Evolutionary conservation across 2,329 filamentous ascomycete genomes (phyloP).

Genomic region (Aspergillus hiratsukae): DNA sequence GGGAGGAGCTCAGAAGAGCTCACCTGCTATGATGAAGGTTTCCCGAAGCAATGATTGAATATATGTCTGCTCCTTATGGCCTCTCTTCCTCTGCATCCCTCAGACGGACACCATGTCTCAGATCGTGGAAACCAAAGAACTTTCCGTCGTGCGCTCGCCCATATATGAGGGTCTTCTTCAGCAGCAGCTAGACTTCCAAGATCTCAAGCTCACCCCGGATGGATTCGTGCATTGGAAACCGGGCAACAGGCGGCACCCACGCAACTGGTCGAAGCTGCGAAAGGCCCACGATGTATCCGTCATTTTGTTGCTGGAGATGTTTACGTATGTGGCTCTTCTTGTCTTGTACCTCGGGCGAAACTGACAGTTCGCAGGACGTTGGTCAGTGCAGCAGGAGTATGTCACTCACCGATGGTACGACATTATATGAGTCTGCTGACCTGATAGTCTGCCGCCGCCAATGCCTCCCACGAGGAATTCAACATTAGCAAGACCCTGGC

Average conservation of each 20-base stretch:
- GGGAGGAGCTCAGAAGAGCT: neutral
- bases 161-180: neutral
- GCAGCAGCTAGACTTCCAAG: neutral
- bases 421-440: slow-evolving; percentile 2
- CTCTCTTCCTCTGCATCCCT: neutral
- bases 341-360: neutral
- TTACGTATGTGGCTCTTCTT: slow-evolving; percentile 14
- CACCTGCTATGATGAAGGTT: neutral
- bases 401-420: neutral
- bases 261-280: slow-evolving; percentile 17
- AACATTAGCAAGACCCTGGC: slow-evolving; percentile 10
- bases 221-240: slow-evolving; percentile 13
- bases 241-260: slow-evolving; percentile 17
- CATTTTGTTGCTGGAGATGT: slow-evolving; percentile 21
- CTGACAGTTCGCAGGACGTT: slow-evolving; percentile 6
- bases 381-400: slow-evolving; percentile 10
- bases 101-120: neutral
- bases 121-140: neutral
- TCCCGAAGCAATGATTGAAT: neutral
- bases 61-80: neutral
- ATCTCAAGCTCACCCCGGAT: slow-evolving; percentile 13
- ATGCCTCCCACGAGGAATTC: slow-evolving; percentile 11
- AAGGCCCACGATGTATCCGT: slow-evolving; percentile 21
- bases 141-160: neutral
- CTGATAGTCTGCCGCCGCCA: slow-evolving; percentile 13